phyloP scores from a whole-genome alignment of 805 yeast species.

The Candida adriatica region DNA sequence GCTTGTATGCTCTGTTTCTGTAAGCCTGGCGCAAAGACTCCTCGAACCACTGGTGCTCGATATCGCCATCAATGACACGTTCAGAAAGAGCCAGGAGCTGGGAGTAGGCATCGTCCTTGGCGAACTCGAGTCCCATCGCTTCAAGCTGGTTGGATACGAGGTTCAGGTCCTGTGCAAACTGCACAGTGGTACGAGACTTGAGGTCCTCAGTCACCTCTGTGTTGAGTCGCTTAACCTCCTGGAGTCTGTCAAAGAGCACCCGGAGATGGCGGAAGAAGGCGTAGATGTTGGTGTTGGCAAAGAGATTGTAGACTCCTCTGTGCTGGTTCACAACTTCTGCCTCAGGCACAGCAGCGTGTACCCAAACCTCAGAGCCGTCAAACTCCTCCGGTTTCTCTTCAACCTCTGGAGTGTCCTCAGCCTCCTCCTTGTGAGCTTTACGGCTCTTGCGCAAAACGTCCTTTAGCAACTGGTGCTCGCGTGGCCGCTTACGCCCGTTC shows the following conservation, averaged over 20 bases:
- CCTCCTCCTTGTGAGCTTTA: constrained; percentile 24
- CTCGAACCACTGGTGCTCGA: constrained; percentile 93
- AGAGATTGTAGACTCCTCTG: constrained; percentile 64
- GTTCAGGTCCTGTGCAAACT: constrained; percentile 83
- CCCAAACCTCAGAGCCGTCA: constrained; percentile 25
- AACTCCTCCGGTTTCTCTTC: constrained; percentile 24
- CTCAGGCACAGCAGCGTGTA: constrained; percentile 18
- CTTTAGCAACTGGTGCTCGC: constrained; percentile 49
- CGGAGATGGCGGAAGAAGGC: constrained; percentile 83
- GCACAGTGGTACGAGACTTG: constrained; percentile 50
- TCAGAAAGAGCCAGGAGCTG: constrained; percentile 75
- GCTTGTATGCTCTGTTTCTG: constrained; percentile 85
- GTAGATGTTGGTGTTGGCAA: constrained; percentile 83
- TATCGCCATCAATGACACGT: constrained; percentile 75
- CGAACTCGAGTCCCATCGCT: constrained; percentile 71
- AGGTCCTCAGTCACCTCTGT: constrained; percentile 69
- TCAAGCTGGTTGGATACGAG: constrained; percentile 73
- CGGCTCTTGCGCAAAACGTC: constrained; percentile 54
- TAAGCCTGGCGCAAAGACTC: constrained; percentile 93
- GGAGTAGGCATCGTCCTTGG: constrained; percentile 62
- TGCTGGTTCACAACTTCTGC: constrained; percentile 24
- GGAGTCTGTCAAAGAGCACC: constrained; percentile 71
- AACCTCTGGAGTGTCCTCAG: constrained; percentile 20
- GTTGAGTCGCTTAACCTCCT: constrained; percentile 69
- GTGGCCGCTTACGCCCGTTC: constrained; percentile 28